These are phyloP conservation scores for Fusarium musae DNA, from an alignment of 2,329 filamentous ascomycete genomes.

Conservation along the genomic window DNA sequence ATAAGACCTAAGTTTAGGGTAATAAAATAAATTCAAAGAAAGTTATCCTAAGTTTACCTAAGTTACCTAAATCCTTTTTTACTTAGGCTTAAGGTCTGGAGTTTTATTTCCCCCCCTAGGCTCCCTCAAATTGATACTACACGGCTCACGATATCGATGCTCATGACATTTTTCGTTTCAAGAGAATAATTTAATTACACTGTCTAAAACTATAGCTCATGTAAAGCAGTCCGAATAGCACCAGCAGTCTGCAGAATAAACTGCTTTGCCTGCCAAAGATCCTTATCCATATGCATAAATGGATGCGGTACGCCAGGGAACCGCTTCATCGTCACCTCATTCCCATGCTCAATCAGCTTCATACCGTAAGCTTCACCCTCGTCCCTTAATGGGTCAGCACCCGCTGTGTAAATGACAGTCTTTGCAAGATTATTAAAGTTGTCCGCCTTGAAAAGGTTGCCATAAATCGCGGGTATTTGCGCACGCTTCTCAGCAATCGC, in stretches of 20 bases:
- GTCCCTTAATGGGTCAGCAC: slow-evolving; percentile 50
- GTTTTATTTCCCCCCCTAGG: too few relatives aligned
- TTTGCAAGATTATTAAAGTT: slow-evolving; percentile 7
- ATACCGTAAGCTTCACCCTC: slow-evolving; percentile 60
- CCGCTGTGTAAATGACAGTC: slow-evolving; percentile 3
- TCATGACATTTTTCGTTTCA: accelerated
- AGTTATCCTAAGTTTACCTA: too few relatives aligned
- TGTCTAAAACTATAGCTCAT: not conserved
- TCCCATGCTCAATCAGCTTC: slow-evolving; percentile 56
- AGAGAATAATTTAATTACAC: not conserved
- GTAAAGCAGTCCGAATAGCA: slow-evolving; percentile 42
- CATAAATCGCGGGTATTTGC: not conserved
- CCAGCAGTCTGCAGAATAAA: slow-evolving; percentile 49
- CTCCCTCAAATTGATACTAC: too few relatives aligned
- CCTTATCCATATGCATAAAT: slow-evolving; percentile 61
- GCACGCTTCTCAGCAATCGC: not conserved
- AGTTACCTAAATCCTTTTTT: too few relatives aligned
- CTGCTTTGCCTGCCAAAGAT: slow-evolving; percentile 50
- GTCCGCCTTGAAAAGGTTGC: not conserved
- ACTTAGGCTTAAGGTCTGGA: too few relatives aligned
- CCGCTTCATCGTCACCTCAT: slow-evolving; percentile 57
- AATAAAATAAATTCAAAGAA: too few relatives aligned
- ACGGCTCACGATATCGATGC: not conserved
- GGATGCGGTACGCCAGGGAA: slow-evolving; percentile 60
- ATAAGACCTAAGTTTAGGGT: too few relatives aligned